These are phyloP conservation scores for Pseudogymnoascus sp. DNA, from an alignment of 2,329 filamentous ascomycete species.

Conservation along the genomic window DNA sequence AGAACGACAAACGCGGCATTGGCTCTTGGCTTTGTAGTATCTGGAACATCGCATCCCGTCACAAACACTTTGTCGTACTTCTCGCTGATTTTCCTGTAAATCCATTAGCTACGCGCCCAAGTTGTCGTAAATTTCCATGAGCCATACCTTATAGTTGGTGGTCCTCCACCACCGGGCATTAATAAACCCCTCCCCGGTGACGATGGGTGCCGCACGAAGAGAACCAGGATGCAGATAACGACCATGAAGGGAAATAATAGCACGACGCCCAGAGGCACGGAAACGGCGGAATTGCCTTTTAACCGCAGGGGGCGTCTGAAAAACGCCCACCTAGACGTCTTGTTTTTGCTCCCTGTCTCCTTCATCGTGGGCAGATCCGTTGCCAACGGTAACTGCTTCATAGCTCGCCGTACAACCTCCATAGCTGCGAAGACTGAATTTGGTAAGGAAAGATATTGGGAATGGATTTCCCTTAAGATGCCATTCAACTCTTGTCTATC, in stretches of 20 bases:
- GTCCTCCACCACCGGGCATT: conserved; percentile 78
- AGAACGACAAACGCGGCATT: conserved; percentile 95
- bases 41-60: conserved; percentile 75
- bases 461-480: not conserved
- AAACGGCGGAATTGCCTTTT: conserved; percentile 84
- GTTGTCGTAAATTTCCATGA: not conserved
- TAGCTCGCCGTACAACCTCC: conserved; percentile 44
- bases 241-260: conserved; percentile 88
- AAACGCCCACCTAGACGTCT: conserved; percentile 56
- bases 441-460: not conserved
- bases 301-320: conserved; percentile 80
- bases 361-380: conserved; percentile 36
- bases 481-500: not conserved
- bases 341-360: conserved; percentile 34
- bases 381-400: conserved; percentile 41
- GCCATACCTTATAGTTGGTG: conserved; percentile 75
- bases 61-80: conserved; percentile 96
- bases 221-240: conserved; percentile 78
- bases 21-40: conserved; percentile 69
- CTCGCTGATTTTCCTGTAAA: conserved; percentile 81
- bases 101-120: not conserved
- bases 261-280: conserved; percentile 85
- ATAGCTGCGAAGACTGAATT: conserved; percentile 26
- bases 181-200: conserved; percentile 66
- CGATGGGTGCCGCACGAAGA: conserved; percentile 82